Conservation (phyloP, 179 eudicot genomes). For the Beta lomatogona region DNA sequence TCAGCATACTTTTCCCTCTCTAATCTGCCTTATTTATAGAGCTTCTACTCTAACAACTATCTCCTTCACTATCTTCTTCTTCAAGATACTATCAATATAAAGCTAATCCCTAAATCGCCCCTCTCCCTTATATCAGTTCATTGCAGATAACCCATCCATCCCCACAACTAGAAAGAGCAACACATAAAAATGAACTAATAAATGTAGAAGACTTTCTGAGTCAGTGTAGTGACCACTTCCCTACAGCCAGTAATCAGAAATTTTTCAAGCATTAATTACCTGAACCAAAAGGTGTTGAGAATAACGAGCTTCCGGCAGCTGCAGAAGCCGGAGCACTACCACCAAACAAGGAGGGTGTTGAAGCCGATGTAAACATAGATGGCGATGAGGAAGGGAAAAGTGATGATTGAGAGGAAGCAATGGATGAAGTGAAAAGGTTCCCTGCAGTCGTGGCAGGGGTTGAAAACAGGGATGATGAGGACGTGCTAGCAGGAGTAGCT, state of each 20-base stretch:
- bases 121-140: too few species aligned
- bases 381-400: slow-evolving; percentile 47
- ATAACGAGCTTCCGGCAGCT: slow-evolving; percentile 34
- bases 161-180: background rate
- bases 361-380: slow-evolving; percentile 26
- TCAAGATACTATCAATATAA: too few species aligned
- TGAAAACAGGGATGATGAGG: slow-evolving; percentile 54
- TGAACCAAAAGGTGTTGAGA: slow-evolving; percentile 69
- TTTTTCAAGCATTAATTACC: slow-evolving; percentile 39
- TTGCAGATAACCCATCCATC: too few species aligned
- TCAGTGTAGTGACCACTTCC: too few species aligned
- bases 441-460: slow-evolving; percentile 39
- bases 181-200: background rate
- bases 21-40: too few species aligned
- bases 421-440: slow-evolving; percentile 47
- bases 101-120: too few species aligned
- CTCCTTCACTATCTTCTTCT: too few species aligned
- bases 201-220: too few species aligned
- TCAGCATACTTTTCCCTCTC: too few species aligned
- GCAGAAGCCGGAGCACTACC: slow-evolving; percentile 44
- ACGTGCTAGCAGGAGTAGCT: slow-evolving; percentile 40
- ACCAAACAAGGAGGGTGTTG: slow-evolving; percentile 39
- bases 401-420: slow-evolving; percentile 72
- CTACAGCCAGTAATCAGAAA: background rate
- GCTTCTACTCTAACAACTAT: too few species aligned